Base-by-base conservation (phyloP, 257 asterid genomes). In the Voacanga thouarsii region DNA sequence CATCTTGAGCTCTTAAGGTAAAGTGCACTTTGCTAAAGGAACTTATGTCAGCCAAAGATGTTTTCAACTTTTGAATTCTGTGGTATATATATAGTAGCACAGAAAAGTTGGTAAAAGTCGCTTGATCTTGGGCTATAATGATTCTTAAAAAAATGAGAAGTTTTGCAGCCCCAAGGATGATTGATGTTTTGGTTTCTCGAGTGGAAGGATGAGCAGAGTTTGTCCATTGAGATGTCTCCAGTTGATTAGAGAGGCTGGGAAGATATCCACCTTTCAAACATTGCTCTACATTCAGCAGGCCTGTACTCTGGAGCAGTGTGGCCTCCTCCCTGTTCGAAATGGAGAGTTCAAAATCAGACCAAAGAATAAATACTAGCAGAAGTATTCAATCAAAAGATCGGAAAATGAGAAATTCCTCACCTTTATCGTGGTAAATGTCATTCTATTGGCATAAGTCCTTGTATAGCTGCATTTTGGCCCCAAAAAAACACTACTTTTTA, bases 261-360 rank as follows among this genome's bases (percentile, higher is more conserved):
- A 74, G 82, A 83, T 45, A 78, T 71, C 87, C 87, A 84, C 64
- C 83, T 84, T 55, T 70, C 57, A 18, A 84, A 74, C 87, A 84
- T 78, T 43, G 82, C 81, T 26, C 47, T 63, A 70, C 85, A 81
- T 81, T 81, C 79, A 41, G 63, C 70, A 51, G 83, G 85, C 53
- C 47, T 79, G 78, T 75, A 84, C 77, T 75, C 87, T 18, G 84
- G 87, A 50, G 84, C 81, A 30, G 85, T 84, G 59, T 84, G 87
- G 30, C 87, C 87, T 39, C 81, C 87, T 81, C 85, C 87, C 85
- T 81, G 75, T 45, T 45, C 23, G 6, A 53, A 53, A 53, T 53
- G 28, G 21, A 19, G 3, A 55, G 19, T 55, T 18, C 26, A 55
- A 63, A 50, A 4, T 33, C 44, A 79, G 21, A 19, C 49, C 30